Evolutionary conservation across 2,329 filamentous ascomycete genomes (phyloP), one percentile per base, ranked within the genome.

Genomic region (Colletotrichum graminicola): DNA sequence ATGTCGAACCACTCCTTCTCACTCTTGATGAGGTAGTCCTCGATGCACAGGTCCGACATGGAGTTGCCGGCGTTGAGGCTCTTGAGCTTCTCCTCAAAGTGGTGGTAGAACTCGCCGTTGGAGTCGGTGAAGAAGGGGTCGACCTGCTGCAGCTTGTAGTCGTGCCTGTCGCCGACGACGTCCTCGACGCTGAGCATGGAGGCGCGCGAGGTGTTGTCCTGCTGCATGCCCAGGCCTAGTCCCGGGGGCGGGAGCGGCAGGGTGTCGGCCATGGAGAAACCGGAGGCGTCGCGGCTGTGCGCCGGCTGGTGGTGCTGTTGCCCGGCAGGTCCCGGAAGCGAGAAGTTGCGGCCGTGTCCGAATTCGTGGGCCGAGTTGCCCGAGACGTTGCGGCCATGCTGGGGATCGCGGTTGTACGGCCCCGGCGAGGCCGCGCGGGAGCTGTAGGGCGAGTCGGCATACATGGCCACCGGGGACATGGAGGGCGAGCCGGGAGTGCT

Each of bases 121-220:
- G 86, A 86, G 76, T 92, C 90, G 6, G 87, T 91, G 81, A 92
- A 92, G 80, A 89, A 90, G 4, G 90, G 90, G 73, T 90, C 89
- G 0, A 92, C 88, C 67, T 91, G 89, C 76, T 92, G 90, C 16
- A 91, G 84, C 72, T 88, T 86, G 76, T 87, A 90, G 76, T 90
- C 86, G 63, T 86, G 87, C 76, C 90, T 89, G 71, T 88, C 88
- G 23, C 89, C 88, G 23, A 91, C 84, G 34, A 92, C 85, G 2
- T 84, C 84, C 67, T 89, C 83, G 1, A 90, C 82, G 41, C 87
- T 89, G 29, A 91, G 82, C 6, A 82, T 81, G 1, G 85, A 87
- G 34, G 80, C 78, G 65, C 79, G 55, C n/a, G 70, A 72, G 1
- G 70, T 71, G 57, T 72, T 70, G 67, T 72, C 66, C 41, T 72